A percentile compares a stretch with the other conserved stretches of the same genome.
phyloP scores from a whole-genome alignment of 345 rosid species.

The Citrus hindsii region DNA sequence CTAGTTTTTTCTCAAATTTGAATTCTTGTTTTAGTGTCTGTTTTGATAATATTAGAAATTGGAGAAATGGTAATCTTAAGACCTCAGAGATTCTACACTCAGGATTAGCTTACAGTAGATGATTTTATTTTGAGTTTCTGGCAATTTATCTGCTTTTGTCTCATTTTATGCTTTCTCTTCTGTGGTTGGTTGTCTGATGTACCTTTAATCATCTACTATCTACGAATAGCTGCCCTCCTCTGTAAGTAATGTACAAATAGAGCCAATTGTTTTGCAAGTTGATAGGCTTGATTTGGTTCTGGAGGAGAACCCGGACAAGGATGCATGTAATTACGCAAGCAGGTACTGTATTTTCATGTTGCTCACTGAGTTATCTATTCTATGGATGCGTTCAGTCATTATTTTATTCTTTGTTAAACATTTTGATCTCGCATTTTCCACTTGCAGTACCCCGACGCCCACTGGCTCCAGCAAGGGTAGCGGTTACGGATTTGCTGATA shows the following conservation, averaged over 20 bases:
- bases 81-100: background rate
- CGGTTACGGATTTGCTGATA: conserved; percentile 97
- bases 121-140: background rate
- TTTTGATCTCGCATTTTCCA: conserved; percentile 1
- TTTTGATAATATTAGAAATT: background rate
- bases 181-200: background rate
- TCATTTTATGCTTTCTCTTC: background rate
- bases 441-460: conserved; percentile 57
- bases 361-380: background rate
- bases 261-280: conserved; percentile 85
- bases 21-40: background rate
- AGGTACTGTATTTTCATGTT: conserved; percentile 42
- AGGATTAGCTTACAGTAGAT: background rate
- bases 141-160: background rate
- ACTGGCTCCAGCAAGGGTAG: conserved; percentile 64
- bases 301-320: conserved; percentile 80
- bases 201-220: background rate
- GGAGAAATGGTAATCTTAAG: background rate
- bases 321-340: conserved; percentile 50
- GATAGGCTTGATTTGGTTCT: conserved; percentile 94
- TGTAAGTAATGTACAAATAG: conserved; percentile 84
- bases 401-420: background rate
- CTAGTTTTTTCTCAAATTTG: background rate
- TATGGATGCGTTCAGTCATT: background rate
- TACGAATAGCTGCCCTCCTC: conserved; percentile 72